Base-by-base conservation (phyloP, 2,329 filamentous ascomycete species). In the Penicillium nordicum region DNA sequence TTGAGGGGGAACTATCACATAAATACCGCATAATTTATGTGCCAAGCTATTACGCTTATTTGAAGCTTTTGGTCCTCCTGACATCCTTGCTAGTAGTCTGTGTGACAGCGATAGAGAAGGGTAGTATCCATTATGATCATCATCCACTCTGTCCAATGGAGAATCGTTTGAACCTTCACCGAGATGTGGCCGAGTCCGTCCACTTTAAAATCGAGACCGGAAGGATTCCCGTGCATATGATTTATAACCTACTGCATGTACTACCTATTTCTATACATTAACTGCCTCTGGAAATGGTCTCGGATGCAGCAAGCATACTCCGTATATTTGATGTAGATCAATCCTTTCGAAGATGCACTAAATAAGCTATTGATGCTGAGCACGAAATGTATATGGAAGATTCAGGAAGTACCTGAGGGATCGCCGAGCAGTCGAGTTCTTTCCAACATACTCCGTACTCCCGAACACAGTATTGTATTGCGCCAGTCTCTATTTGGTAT, bases 191-290 rank as follows among this genome's bases (percentile, higher is more conserved):
- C 32, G 48, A 52, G 40, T 25, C 46, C 21, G 45, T 41, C 21
- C 18, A 23, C 18, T 44, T 23, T 9, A 38, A 44, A 41, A 30
- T 46, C 41, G 23, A 46, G 48, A 36, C 51, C 48, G 53, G 53
- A 41, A 44, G 42, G 41, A 46, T 45, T 45, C 5, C 48, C 12
- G 30, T 51, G 47, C 41, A 55, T 51, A 43, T 18, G 42, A 46
- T 50, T 38, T 27, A n/a, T 37, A 34, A 8, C 6, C 32, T 34
- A 34, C 51, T 45, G 41, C 48, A 51, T 52, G 18, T 11, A 21
- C 29, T 23, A 46, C 30, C 6, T 16, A 30, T 30, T 30, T 30
- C 18, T 11, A 29, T 43, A 23, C 18, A 16, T 25, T 46, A 5
- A 8, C 16, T 29, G 16, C 21, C 30, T 45, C 10, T 16, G 12